Percentiles rank a stretch among this genome's conserved stretches.
Evolutionary conservation across 2,329 filamentous ascomycete species (phyloP).

Genomic region (Trichophyton simii): DNA sequence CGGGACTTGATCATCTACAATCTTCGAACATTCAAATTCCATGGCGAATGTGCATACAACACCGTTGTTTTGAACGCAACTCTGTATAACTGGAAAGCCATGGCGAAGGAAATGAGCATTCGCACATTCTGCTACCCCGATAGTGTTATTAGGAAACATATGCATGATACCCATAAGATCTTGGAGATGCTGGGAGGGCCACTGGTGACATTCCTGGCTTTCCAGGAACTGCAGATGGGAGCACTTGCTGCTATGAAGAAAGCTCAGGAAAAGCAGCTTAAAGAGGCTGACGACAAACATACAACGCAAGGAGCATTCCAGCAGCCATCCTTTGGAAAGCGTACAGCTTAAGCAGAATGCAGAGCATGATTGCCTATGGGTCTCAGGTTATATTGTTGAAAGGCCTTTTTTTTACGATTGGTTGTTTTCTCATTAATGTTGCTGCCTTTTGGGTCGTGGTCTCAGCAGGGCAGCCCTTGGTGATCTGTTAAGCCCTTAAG

Average conservation of each 20-base stretch:
- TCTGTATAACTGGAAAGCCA: slow-evolving; percentile 37
- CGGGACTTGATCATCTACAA: slow-evolving; percentile 37
- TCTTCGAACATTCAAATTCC: slow-evolving; percentile 35
- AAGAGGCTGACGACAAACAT: slow-evolving; percentile 7
- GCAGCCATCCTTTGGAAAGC: background rate
- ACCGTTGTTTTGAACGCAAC: slow-evolving; percentile 33
- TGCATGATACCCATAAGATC: slow-evolving; percentile 38
- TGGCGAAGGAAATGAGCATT: slow-evolving; percentile 36
- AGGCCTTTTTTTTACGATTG: background rate
- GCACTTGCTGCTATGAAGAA: slow-evolving; percentile 24
- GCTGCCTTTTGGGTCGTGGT: background rate
- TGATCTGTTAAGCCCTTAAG: background rate
- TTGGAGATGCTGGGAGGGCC: slow-evolving; percentile 39
- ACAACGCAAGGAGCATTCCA: background rate
- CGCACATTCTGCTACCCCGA: slow-evolving; percentile 41
- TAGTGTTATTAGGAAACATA: slow-evolving; percentile 37
- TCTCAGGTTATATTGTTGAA: background rate
- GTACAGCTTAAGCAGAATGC: background rate
- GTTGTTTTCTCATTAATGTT: background rate
- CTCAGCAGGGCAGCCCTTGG: background rate
- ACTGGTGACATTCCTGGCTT: slow-evolving; percentile 25
- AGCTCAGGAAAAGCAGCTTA: slow-evolving; percentile 17
- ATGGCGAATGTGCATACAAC: slow-evolving; percentile 31
- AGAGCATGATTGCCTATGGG: background rate
- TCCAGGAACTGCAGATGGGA: slow-evolving; percentile 27